Base-by-base conservation (phyloP, 1,284 basidiomycete genomes). In the Boletus smithii region DNA sequence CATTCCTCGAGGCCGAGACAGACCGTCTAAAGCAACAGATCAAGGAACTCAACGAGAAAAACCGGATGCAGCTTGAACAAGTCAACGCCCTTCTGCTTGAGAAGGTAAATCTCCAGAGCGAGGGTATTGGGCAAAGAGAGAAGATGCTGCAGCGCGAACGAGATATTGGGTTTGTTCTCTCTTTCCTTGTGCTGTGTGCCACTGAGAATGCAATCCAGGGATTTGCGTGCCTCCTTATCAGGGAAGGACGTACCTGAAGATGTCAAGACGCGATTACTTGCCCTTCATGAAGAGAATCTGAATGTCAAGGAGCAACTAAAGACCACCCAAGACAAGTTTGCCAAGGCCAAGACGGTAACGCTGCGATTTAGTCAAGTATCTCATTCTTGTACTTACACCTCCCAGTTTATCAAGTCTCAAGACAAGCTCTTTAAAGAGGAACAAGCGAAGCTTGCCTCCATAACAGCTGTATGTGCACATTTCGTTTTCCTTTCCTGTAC, bases 61-160 rank as follows among this genome's bases (percentile, higher is more conserved):
- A 88, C 65, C 79, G 84, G 59, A 90, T 94, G 84, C 91, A 95
- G 61, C 79, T 94, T 34, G 91, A 95, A 69, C 91, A 95, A 66
- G 82, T 94, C 63, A 93, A 94, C 57, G 77, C 69, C 5, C 74
- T 97, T 30, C 71, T 98, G 3, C 73, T 95, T 46, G 95, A 97
- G 66, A 97, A 97, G 72, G 86, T 97, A 48, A 89, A 80, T 57
- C 69, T 97, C 38, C 95, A 97, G 67, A 85, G 82, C 55, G 88
- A 92, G 39, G 84, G 88, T 20, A 91, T 95, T 55, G 83, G 83
- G 24, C 88, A 91, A 59, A 75, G 91, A 49, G 92, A 95, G 62
- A 80, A 74, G 63, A 83, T 90, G 77, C 71, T 95, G 30, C 83
- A 88, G 60, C 79, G 89, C 43, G 88, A 91, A 61, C 79, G 85